A percentile compares a stretch with the other conserved stretches of the same genome.
Evolutionary conservation across 768 basidiomycete species (phyloP).

Genomic region (Epithele typhae): DNA sequence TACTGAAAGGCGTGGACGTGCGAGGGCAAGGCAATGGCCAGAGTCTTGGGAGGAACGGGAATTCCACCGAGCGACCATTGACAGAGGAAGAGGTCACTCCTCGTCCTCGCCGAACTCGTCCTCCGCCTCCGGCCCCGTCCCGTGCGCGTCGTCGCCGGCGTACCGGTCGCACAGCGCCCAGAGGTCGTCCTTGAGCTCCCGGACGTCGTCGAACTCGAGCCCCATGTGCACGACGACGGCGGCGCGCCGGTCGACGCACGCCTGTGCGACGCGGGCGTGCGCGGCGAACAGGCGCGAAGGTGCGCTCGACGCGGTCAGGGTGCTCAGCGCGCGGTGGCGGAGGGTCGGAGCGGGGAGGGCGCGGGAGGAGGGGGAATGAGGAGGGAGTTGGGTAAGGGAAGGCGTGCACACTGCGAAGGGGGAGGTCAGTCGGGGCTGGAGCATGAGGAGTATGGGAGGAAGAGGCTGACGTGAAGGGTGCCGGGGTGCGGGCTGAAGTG

Average conservation of each 20-base stretch:
- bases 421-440: slow-evolving; percentile 5
- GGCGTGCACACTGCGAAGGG: slow-evolving; percentile 38
- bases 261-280: slow-evolving; percentile 51
- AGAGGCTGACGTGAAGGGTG: too few species aligned
- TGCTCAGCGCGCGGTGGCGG: slow-evolving; percentile 32
- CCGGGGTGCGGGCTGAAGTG: too few species aligned
- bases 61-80: too few species aligned
- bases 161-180: slow-evolving; percentile 55
- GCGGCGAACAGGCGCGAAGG: slow-evolving; percentile 39
- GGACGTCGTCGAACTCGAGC: slow-evolving; percentile 53
- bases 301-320: slow-evolving; percentile 39
- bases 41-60: too few species aligned
- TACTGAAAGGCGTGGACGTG: too few species aligned
- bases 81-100: too few species aligned
- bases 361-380: slow-evolving; percentile 48
- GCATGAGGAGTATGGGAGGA: too few species aligned
- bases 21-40: too few species aligned
- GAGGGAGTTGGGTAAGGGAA: slow-evolving; percentile 51
- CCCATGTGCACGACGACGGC: slow-evolving; percentile 30
- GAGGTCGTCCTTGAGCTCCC: slow-evolving; percentile 50
- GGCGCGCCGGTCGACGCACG: slow-evolving; percentile 36
- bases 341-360: slow-evolving; percentile 1
- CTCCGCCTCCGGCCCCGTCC: too few species aligned
- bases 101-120: too few species aligned
- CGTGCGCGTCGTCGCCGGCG: slow-evolving; percentile 28